Conservation (phyloP, 2,329 filamentous ascomycete species). For the Fusarium floridanum region DNA sequence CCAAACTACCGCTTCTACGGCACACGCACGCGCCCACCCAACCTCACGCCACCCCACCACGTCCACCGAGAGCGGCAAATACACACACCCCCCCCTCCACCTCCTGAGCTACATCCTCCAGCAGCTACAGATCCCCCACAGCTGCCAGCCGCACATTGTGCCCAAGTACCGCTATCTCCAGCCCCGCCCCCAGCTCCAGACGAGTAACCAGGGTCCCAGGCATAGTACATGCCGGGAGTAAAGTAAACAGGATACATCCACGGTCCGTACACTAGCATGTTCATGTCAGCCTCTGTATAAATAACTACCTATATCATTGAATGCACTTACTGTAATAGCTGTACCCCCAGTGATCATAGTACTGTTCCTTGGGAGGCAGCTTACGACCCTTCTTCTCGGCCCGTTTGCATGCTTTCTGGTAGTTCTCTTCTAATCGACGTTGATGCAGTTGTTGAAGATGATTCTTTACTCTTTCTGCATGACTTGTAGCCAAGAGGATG, state of each 20-base stretch:
- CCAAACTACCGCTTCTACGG: too few relatives aligned
- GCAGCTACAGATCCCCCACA: slow-evolving; percentile 61
- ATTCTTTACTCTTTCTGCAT: slow-evolving; percentile 16
- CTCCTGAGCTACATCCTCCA: slow-evolving; percentile 51
- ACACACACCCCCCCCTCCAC: slow-evolving; percentile 24
- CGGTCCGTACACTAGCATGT: slow-evolving; percentile 57
- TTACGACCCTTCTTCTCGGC: slow-evolving; percentile 63
- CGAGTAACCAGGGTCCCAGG: slow-evolving; percentile 54
- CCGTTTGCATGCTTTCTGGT: slow-evolving; percentile 66
- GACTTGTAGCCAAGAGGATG: slow-evolving; percentile 1
- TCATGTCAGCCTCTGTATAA: neutral
- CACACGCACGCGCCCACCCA: too few relatives aligned
- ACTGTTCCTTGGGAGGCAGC: slow-evolving; percentile 62
- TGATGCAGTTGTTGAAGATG: slow-evolving; percentile 35
- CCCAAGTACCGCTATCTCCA: slow-evolving; percentile 50
- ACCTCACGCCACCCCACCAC: too few relatives aligned
- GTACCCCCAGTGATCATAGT: slow-evolving; percentile 68
- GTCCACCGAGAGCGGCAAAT: too few relatives aligned
- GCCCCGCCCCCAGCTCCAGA: slow-evolving; percentile 50
- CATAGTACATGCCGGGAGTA: slow-evolving; percentile 61
- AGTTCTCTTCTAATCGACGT: slow-evolving; percentile 64
- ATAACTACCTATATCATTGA: neutral
- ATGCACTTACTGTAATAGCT: slow-evolving; percentile 56
- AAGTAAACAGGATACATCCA: slow-evolving; percentile 59
- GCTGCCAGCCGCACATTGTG: slow-evolving; percentile 59